phyloP scores from a whole-genome alignment of 1,284 basidiomycete species.

The Tranzscheliella williamsii region DNA sequence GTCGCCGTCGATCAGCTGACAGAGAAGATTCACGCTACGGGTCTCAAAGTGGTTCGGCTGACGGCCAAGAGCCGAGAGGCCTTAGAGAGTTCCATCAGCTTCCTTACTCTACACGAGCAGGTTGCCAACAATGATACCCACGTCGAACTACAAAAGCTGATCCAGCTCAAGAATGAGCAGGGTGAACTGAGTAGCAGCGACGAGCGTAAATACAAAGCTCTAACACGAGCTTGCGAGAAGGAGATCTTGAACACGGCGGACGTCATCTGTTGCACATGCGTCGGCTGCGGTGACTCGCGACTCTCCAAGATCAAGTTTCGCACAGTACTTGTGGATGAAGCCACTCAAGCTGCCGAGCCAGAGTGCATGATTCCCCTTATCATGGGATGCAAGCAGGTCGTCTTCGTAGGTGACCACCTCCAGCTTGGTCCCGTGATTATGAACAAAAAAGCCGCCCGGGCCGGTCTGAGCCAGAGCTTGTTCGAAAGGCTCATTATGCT shows the following conservation, averaged over 20 bases:
- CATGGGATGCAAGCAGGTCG: constrained; percentile 94
- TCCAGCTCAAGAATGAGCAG: constrained; percentile 94
- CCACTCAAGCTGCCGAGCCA: constrained; percentile 96
- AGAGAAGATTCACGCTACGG: constrained; percentile 96
- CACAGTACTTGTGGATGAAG: constrained; percentile 97
- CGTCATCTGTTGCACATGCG: constrained; percentile 98
- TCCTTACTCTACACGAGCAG: constrained; percentile 94
- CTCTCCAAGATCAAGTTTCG: constrained; percentile 96
- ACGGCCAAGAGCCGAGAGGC: constrained; percentile 98
- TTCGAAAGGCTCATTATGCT: constrained; percentile 96
- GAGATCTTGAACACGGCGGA: constrained; percentile 93
- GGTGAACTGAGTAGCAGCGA: constrained; percentile 95
- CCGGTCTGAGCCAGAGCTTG: constrained; percentile 93
- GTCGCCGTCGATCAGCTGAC: constrained; percentile 99
- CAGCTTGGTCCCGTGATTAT: constrained; percentile 99
- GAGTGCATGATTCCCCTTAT: constrained; percentile 99
- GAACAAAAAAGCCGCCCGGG: constrained; percentile 99
- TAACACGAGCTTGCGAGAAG: constrained; percentile 92
- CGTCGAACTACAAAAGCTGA: constrained; percentile 88
- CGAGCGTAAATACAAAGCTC: constrained; percentile 94
- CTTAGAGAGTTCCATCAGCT: constrained; percentile 86
- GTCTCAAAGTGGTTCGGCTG: constrained; percentile 93
- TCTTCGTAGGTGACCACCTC: constrained; percentile 94
- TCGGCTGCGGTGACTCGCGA: constrained; percentile 93
- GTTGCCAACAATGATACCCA: constrained; percentile 83